Percentiles rank a stretch among this genome's conserved stretches.
phyloP scores from a whole-genome alignment of 768 basidiomycete genomes.

The Mycena floridula region DNA sequence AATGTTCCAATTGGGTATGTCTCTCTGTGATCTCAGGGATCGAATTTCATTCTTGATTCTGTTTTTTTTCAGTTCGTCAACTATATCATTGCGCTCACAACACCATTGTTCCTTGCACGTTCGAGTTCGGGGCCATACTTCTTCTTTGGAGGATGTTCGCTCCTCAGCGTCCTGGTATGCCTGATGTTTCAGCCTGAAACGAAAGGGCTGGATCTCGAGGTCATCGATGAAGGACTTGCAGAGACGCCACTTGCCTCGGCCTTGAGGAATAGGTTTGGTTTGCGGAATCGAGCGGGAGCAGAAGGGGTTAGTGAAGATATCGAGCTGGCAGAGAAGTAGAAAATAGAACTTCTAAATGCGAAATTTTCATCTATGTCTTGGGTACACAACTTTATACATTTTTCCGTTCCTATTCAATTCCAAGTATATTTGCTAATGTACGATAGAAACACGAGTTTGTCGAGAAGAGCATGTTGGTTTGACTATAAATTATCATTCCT shows the following conservation, averaged over 20 bases:
- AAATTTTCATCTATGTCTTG: too few relatives aligned
- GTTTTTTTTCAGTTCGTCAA: constrained; percentile 27
- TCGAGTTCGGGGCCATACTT: constrained; percentile 43
- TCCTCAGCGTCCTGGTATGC: constrained; percentile 31
- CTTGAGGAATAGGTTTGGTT: constrained; percentile 9
- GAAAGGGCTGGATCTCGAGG: constrained; percentile 36
- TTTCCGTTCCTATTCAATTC: too few relatives aligned
- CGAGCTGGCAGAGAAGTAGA: background rate
- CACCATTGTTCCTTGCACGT: constrained; percentile 37
- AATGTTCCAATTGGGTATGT: constrained; percentile 35
- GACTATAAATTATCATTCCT: too few relatives aligned
- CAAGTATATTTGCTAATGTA: too few relatives aligned
- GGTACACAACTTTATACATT: too few relatives aligned
- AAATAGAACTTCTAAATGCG: too few relatives aligned
- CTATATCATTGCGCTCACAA: constrained; percentile 37
- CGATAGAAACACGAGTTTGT: too few relatives aligned
- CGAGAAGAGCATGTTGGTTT: too few relatives aligned
- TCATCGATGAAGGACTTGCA: constrained; percentile 32
- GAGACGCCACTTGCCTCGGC: constrained; percentile 11
- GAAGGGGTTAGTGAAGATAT: background rate
- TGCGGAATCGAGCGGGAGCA: background rate
- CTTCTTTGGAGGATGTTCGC: constrained; percentile 32
- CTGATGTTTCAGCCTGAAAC: constrained; percentile 37
- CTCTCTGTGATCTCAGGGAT: background rate
- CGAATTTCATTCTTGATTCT: constrained; percentile 3